A percentile compares a stretch with the other conserved stretches of the same genome.
phyloP scores from a whole-genome alignment of 2,329 filamentous ascomycete species.

The Cordyceps militaris region DNA sequence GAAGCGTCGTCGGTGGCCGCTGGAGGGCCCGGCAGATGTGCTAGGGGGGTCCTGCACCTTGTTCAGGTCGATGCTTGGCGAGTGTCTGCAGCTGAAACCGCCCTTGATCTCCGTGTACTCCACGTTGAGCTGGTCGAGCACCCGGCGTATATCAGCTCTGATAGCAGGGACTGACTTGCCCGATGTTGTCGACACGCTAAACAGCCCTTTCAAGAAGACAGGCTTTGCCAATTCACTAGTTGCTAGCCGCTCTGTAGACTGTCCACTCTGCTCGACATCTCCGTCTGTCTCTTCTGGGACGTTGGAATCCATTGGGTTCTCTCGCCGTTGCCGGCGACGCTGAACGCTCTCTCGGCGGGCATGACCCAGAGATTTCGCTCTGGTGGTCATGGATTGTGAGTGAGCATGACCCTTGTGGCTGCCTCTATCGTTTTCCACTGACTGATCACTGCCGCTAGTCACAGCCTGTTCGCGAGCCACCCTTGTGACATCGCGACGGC shows the following conservation, averaged over 20 bases:
- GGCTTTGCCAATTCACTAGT: conserved; percentile 81
- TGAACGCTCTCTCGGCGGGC: conserved; percentile 89
- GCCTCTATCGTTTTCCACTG: conserved; percentile 48
- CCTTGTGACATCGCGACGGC: conserved; percentile 49
- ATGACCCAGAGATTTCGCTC: conserved; percentile 84
- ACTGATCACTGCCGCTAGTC: conserved; percentile 75
- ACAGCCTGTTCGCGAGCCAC: conserved; percentile 58
- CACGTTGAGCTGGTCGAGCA: conserved; percentile 81
- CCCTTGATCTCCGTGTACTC: conserved; percentile 88
- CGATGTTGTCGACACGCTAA: conserved; percentile 94
- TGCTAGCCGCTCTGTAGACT: conserved; percentile 54
- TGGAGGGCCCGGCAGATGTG: conserved; percentile 47
- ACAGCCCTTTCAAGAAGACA: conserved; percentile 90
- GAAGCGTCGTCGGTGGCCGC: conserved; percentile 67
- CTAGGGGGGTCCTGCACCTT: conserved; percentile 58
- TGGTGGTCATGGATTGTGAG: conserved; percentile 55
- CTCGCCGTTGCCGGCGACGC: conserved; percentile 67
- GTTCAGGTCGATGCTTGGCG: conserved; percentile 81
- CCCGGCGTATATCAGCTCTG: conserved; percentile 80
- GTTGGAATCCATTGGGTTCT: conserved; percentile 65
- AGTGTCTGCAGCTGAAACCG: conserved; percentile 83
- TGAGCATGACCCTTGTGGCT: conserved; percentile 46
- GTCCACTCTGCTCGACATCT: conserved; percentile 58
- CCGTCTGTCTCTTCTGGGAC: conserved; percentile 88
- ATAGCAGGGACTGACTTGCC: conserved; percentile 84